phyloP scores from a whole-genome alignment of 768 basidiomycete genomes.

The Russula abietina region DNA sequence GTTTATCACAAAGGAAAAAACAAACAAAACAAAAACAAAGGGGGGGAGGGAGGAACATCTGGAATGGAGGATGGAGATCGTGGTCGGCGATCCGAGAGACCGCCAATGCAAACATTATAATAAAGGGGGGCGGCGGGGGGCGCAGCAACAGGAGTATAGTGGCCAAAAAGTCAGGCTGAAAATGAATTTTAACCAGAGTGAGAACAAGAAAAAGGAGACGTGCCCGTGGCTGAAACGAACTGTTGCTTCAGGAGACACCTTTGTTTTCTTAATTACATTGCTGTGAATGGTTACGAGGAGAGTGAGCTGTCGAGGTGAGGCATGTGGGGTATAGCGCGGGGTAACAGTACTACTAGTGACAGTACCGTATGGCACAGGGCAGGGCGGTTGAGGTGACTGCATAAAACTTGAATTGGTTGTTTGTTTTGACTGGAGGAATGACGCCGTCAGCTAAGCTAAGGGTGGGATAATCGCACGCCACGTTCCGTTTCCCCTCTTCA shows the following conservation, averaged over 20 bases:
- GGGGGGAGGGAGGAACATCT: too few species aligned
- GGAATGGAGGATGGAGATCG: too few species aligned
- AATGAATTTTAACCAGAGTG: conserved; percentile 7
- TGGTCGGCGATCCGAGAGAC: too few species aligned
- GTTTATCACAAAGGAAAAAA: neutral
- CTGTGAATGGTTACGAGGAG: conserved; percentile 7
- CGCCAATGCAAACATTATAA: neutral
- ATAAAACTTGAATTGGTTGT: neutral
- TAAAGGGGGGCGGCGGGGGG: neutral
- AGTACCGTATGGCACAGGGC: too few species aligned
- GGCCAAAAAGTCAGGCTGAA: neutral
- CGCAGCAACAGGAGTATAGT: neutral
- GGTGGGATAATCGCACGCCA: neutral
- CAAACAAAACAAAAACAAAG: neutral
- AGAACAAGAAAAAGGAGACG: conserved; percentile 11
- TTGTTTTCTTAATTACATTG: conserved; percentile 2
- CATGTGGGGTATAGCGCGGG: conserved; percentile 23
- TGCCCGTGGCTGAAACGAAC: conserved; percentile 18
- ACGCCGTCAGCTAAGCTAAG: neutral
- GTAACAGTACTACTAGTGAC: neutral
- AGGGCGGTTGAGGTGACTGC: neutral
- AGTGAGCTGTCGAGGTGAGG: too few species aligned
- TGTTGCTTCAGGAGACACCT: conserved; percentile 3
- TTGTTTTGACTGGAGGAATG: neutral
- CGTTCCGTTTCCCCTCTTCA: neutral